Evolutionary conservation across 345 rosid species (phyloP).

Genomic region (Eucalyptus curtisii): DNA sequence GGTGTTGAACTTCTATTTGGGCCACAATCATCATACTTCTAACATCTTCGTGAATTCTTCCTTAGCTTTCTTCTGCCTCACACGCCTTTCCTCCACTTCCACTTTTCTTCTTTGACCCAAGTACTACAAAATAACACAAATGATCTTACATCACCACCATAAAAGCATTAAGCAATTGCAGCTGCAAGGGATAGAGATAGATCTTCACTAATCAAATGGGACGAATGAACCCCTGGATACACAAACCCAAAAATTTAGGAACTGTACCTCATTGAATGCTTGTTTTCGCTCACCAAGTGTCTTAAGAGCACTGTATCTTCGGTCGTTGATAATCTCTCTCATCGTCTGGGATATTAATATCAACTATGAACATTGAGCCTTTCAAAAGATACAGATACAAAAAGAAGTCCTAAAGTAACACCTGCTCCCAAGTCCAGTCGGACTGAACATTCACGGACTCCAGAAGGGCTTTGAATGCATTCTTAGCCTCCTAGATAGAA

Average conservation of each 20-base stretch:
- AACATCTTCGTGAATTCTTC: slow-evolving; percentile 90
- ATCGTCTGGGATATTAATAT: slow-evolving; percentile 38
- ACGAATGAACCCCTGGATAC: background rate
- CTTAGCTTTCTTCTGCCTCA: slow-evolving; percentile 90
- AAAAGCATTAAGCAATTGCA: background rate
- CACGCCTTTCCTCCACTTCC: slow-evolving; percentile 94
- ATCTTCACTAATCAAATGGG: background rate
- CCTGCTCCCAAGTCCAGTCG: slow-evolving; percentile 99
- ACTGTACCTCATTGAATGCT: slow-evolving; percentile 90
- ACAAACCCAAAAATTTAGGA: background rate
- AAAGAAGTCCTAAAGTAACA: slow-evolving; percentile 1
- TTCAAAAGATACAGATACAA: background rate
- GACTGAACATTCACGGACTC: slow-evolving; percentile 81
- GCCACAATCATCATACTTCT: slow-evolving; percentile 41
- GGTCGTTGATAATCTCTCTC: slow-evolving; percentile 81
- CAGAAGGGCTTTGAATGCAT: slow-evolving; percentile 89
- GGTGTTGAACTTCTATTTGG: background rate
- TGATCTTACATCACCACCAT: background rate
- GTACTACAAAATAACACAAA: slow-evolving; percentile 23
- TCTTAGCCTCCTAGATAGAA: slow-evolving; percentile 77
- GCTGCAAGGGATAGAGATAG: background rate
- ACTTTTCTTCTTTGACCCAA: slow-evolving; percentile 93
- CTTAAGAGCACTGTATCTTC: slow-evolving; percentile 79
- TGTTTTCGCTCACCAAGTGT: slow-evolving; percentile 97
- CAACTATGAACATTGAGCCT: slow-evolving; percentile 5